Base-by-base conservation (phyloP, 176 grass and related monocot genomes). In the Aegilops sharonensis region DNA sequence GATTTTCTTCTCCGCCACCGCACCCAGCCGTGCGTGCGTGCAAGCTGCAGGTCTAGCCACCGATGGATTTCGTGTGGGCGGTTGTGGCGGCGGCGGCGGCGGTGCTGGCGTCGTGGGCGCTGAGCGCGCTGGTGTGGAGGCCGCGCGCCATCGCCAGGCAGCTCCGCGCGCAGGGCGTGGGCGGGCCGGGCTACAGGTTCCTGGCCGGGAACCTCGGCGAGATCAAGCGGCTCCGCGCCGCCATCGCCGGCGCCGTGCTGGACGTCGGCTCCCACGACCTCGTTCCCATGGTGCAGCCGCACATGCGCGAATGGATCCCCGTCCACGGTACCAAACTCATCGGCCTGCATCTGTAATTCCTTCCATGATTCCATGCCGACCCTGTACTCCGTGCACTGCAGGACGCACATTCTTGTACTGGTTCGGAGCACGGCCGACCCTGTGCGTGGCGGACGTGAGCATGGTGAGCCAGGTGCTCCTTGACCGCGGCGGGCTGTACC, bases 141-240 rank as follows among this genome's bases (percentile, higher is more conserved):
- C 88, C 91, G 9, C 64, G 72, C 40, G 77, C 64, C 23, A 12
- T 85, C 18, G 2, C 81, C 42, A 15, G 21, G 56, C 31, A 4
- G 8, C 75, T 85, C 9, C 75, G 78, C 0, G 72, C 79, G 57
- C 88, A 93, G 86, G 91, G 91, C 69, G n/a, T 93, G 5, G 17
- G 27, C 6, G 91, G 88, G 0, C 91, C 91, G 5, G 50, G 2
- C 0, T 87, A 90, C 85, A 78, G 17, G 35, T 82, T 88, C 77
- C 79, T 84, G 81, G 34, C 59, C 18, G 91, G 85, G 2, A 90
- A 79, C 34, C 63, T 90, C 27, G 34, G 15, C 43, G 87, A 83
- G 66, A 89, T 92, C 72, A 85, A 36, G 64, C 45, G 59, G 23
- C 60, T 92, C 17, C 74, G 32, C 13, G 72, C 30, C 8, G 75